Evolutionary conservation across 192 early-diverging fungal genomes (phyloP).

Genomic region (Rhizophagus clarus): DNA sequence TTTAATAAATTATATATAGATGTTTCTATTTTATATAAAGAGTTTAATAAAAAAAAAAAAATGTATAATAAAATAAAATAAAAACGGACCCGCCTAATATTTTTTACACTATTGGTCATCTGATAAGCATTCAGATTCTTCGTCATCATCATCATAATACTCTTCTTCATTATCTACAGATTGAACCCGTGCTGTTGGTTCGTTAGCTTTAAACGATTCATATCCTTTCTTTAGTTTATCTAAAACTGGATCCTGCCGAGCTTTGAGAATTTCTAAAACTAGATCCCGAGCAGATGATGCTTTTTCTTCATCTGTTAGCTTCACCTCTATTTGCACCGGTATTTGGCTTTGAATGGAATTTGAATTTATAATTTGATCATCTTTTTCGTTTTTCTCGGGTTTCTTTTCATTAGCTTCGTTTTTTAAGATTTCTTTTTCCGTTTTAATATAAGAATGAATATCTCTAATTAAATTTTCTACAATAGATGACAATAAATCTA

Average conservation of each 20-base stretch:
- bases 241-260: neutral
- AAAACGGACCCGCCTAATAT: neutral
- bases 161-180: neutral
- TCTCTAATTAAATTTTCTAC: neutral
- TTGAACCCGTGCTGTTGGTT: neutral
- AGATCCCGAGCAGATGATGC: neutral
- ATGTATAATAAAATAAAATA: too few relatives aligned
- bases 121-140: neutral
- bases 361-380: neutral
- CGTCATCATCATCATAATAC: neutral
- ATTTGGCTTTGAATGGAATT: neutral
- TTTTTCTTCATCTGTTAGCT: neutral
- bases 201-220: neutral
- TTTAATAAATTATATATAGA: neutral
- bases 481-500: neutral
- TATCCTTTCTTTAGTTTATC: neutral
- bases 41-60: neutral
- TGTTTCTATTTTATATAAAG: neutral
- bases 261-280: neutral
- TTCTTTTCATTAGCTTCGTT: neutral
- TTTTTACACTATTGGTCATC: neutral
- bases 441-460: neutral
- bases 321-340: neutral
- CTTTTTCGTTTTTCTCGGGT: neutral
- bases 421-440: neutral